These are phyloP conservation scores for Populus tremula DNA, from an alignment of 345 rosid genomes.

Conservation along the genomic window DNA sequence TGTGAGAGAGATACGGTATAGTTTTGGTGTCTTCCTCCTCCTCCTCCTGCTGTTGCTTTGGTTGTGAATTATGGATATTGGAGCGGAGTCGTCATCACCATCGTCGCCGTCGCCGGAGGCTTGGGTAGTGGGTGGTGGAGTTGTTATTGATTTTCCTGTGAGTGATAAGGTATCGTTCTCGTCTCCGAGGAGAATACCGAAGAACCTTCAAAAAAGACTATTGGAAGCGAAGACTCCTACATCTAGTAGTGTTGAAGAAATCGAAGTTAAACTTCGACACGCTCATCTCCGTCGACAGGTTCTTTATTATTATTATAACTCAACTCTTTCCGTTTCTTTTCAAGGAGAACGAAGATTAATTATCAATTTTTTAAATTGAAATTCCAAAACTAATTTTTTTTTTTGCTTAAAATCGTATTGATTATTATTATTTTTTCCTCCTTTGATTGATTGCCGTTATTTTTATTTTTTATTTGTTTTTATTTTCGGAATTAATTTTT, in stretches of 20 bases:
- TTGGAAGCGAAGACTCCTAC: constrained; percentile 45
- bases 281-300: constrained; percentile 98
- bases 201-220: constrained; percentile 70
- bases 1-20: not conserved
- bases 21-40: not conserved
- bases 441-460: not conserved
- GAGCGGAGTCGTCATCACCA: not conserved
- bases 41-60: not conserved
- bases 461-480: not conserved
- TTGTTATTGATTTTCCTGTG: constrained; percentile 52
- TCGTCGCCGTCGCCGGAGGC: constrained; percentile 38
- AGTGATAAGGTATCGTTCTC: constrained; percentile 38
- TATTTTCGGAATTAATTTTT: not conserved
- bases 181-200: constrained; percentile 58
- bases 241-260: constrained; percentile 64
- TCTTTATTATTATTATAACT: not conserved
- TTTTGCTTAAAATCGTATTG: not conserved
- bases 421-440: not conserved
- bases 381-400: no score
- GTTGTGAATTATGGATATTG: not conserved
- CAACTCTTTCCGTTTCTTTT: not conserved
- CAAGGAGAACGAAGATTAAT: not conserved
- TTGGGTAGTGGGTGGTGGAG: constrained; percentile 38
- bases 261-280: constrained; percentile 85
- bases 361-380: no score